Base-by-base conservation (phyloP, 345 rosid species). In the Hibiscus tridactylites region DNA sequence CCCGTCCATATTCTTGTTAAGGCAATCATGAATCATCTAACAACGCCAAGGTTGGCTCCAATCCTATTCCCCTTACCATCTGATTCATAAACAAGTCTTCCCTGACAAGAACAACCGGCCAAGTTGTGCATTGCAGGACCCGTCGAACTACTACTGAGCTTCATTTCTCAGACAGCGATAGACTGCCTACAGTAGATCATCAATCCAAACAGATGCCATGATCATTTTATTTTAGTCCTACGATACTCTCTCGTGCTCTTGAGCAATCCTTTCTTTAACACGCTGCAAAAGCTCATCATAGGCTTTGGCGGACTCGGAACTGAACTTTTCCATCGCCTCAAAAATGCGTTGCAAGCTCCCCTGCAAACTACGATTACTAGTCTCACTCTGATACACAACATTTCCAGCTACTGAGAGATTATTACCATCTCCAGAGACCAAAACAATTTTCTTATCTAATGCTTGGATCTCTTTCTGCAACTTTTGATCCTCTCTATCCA, bases 401-500 rank as follows among this genome's bases (percentile, higher is more conserved):
- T 81, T 73, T 50, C 92, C 94, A 9, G 85, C 62, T 9, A 71
- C 74, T 17, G 83, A 79, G 8, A 76, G 78, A 73, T 61, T 47
- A 47, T 61, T 72, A 58, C 71, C 83, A 60, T 82, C 80, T 50
- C 86, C 86, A n/a, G 87, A 77, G 31, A 76, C 84, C 37, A 79
- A 79, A 76, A 84, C 82, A 66, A 89, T 81, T 74, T 88, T 89
- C 91, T 92, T 95, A 71, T 96, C 91, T 39, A 96, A 73, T 10
- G 98, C 96, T 78, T 96, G 98, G 74, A 91, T 84, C 87, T 88
- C 87, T 81, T 86, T 96, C 33, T 87, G 99, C 74, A 92, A 83
- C 82, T 78, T 96, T 68, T 90, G 93, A 68, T 91, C 99, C 72
- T 92, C 90, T 69, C 86, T 74, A 67, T 93, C 98, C 79, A 91